Evolutionary conservation across 768 basidiomycete genomes (phyloP).

Genomic region (Tricholoma matsutake): DNA sequence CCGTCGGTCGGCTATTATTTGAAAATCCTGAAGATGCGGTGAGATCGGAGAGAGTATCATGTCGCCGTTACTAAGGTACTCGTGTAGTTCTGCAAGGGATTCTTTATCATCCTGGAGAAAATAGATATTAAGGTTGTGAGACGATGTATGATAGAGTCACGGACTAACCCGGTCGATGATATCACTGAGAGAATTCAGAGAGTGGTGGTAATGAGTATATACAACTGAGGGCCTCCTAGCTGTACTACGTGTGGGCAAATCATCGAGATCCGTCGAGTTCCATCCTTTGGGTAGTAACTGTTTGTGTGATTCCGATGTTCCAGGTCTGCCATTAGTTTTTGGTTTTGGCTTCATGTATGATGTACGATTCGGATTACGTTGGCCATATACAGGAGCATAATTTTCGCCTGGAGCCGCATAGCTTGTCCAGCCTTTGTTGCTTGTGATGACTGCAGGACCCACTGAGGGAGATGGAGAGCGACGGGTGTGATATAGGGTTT

Average conservation of each 20-base stretch:
- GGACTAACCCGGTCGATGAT: slow-evolving; percentile 72
- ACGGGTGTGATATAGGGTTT: slow-evolving; percentile 72
- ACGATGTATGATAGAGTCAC: neutral
- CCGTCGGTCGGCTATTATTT: slow-evolving; percentile 23
- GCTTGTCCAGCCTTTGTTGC: slow-evolving; percentile 16
- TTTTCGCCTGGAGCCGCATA: slow-evolving; percentile 16
- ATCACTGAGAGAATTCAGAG: slow-evolving; percentile 75
- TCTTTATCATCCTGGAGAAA: slow-evolving; percentile 66
- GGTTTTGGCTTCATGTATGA: slow-evolving; percentile 43
- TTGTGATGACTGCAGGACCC: slow-evolving; percentile 14
- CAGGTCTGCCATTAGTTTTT: slow-evolving; percentile 47
- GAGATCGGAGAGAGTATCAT: slow-evolving; percentile 18
- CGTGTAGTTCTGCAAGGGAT: slow-evolving; percentile 72
- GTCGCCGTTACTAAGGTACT: slow-evolving; percentile 46
- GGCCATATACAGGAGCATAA: slow-evolving; percentile 17
- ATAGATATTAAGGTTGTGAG: slow-evolving; percentile 4
- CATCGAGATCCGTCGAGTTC: slow-evolving; percentile 11
- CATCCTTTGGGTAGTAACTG: slow-evolving; percentile 41
- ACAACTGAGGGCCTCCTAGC: slow-evolving; percentile 39
- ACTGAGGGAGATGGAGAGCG: slow-evolving; percentile 39
- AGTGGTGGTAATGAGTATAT: slow-evolving; percentile 78
- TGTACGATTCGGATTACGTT: slow-evolving; percentile 47
- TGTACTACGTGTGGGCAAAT: neutral
- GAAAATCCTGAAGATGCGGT: slow-evolving; percentile 23
- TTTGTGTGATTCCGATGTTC: slow-evolving; percentile 62